Evolutionary conservation across 164 flowering plant species (phyloP).

Genomic region (grape (Vitis vinifera)): DNA sequence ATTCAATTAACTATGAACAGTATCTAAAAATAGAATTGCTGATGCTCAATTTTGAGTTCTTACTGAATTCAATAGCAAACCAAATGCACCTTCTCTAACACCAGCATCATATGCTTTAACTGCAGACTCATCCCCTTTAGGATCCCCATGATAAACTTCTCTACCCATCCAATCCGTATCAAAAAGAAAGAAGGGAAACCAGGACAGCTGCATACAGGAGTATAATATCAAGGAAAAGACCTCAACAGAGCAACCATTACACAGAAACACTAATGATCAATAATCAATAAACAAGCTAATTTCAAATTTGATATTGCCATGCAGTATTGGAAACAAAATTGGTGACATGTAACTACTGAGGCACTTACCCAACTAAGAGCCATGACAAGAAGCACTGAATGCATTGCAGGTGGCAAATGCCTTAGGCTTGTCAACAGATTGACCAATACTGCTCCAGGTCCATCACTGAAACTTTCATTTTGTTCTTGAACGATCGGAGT

Average conservation of each 20-base stretch:
- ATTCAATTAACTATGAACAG: neutral
- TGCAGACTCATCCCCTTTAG: slow-evolving; percentile 56
- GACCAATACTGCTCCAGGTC: slow-evolving; percentile 93
- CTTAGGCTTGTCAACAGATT: slow-evolving; percentile 88
- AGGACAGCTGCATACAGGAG: slow-evolving; percentile 66
- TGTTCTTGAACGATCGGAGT: slow-evolving; percentile 32
- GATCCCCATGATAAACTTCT: slow-evolving; percentile 95
- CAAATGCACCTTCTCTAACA: slow-evolving; percentile 99
- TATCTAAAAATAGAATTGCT: neutral
- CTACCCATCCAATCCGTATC: slow-evolving; percentile 99
- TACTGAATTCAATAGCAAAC: slow-evolving; percentile 99
- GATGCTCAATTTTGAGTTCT: slow-evolving; percentile 54
- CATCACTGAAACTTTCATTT: slow-evolving; percentile 53
- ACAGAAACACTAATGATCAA: neutral
- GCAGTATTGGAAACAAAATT: slow-evolving; percentile 1
- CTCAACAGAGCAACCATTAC: neutral
- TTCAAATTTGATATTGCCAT: neutral
- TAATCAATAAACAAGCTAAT: neutral
- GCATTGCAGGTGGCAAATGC: slow-evolving; percentile 94
- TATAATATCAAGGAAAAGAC: neutral
- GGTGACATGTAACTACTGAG: neutral
- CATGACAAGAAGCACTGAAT: slow-evolving; percentile 92
- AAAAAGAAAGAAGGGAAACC: slow-evolving; percentile 98
- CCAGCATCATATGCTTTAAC: slow-evolving; percentile 74
- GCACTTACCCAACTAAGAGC: slow-evolving; percentile 90